Base-by-base conservation (phyloP, 2,329 filamentous ascomycete genomes). In the Pezizomycotina sp. region DNA sequence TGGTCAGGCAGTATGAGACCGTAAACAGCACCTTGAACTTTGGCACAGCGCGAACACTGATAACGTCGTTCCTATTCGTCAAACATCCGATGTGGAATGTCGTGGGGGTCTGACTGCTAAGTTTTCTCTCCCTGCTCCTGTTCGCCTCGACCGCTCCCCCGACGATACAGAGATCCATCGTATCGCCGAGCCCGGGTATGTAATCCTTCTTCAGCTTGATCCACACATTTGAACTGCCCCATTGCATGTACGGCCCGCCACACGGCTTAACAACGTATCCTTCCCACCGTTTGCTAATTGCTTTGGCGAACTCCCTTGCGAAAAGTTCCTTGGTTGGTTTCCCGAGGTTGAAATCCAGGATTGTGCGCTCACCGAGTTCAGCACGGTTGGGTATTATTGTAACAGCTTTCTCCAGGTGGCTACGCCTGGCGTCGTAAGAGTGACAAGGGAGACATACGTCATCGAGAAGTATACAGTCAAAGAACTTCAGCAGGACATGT, bases 121-220 rank as follows among this genome's bases (percentile, higher is more conserved):
- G 40, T 42, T 15, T 32, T 27, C 46, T 30, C 33, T 43, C 34
- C 19, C 43, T 36, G 29, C 42, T 27, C 26, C 43, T 35, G 43
- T 42, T 32, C 15, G 31, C 29, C 18, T 47, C 46, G 18, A 31
- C 37, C 16, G 71, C 70, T 4, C 71, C 83, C 0, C 80, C 83
- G 3, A 92, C 61, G 2, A 86, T 65, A 2, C 77, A 74, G 52
- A 92, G 79, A 54, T 92, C 84, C 6, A 78, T 78, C 19, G 82
- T 71, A 42, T 91, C 83, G 1, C 82, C 81, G 52, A 86, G 70
- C 2, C 71, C 71, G 16, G 67, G 64, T 23, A 92, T 68, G 50
- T 91, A 92, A 51, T 89, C 80, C 50, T 82, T 82, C 56, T 92
- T 92, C 26, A 92, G 57, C 57, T 92, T 92, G 51, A 92, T 79